Evolutionary conservation across 345 rosid genomes (phyloP), one percentile per base, ranked within the genome.

Genomic region (Kandelia obovata): DNA sequence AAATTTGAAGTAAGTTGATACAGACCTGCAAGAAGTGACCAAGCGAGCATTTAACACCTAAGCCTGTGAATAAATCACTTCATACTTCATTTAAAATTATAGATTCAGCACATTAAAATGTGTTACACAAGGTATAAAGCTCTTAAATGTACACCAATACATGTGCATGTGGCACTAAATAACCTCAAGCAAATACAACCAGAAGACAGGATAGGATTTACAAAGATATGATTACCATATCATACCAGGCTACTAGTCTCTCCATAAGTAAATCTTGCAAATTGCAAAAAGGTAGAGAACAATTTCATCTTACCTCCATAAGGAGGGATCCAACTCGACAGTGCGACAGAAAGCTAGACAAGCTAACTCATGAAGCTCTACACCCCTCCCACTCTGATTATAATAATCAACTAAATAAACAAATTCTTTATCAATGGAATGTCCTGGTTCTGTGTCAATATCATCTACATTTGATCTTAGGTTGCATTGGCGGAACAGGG

Each of bases 261-360:
- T 43, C 49, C 49, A 43, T 0, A 3, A 43, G 49, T 43, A 43
- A 43, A 4, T 43, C 13, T 13, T 43, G 49, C 49, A 56, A 56
- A 56, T 25, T 21, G 6, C 26, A 23, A 2, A 19, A 10, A 23
- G 30, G 28, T 21, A 0, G 30, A 56, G 1, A 25, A 16, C 10
- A 21, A 56, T 35, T 46, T 46, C 35, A 66, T 47, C 53, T 74
- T 85, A 89, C 97, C 89, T 84, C 71, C 83, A 67, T 71, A 89
- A 81, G 71, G 80, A 86, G 62, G 84, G 79, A 74, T 86, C 88
- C 67, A 94, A 84, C 80, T 88, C 95, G 74, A 91, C 85, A 61
- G 91, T 86, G 11, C 92, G 95, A 72, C 90, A 79, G 58, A 94
- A 86, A 23, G 95, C 97, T 72, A 94, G 75, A 81, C 97, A 94